phyloP scores from a whole-genome alignment of 1,284 basidiomycete genomes.

The Irpex lacteus region DNA sequence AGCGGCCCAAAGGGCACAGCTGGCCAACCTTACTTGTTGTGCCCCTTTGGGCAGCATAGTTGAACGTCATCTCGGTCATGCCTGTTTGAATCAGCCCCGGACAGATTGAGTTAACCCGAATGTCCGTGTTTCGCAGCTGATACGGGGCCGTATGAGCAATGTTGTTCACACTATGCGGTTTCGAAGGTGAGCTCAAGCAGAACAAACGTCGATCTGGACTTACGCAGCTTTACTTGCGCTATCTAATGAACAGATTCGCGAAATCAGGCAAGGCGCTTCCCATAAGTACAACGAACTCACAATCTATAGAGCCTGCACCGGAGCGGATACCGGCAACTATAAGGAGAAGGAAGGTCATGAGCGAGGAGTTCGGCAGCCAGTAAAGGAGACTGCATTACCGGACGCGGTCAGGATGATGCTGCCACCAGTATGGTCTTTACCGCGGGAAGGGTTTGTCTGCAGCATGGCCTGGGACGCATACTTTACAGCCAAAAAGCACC shows the following conservation, averaged over 20 bases:
- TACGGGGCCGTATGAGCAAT: conserved; percentile 81
- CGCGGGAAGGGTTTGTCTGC: conserved; percentile 57
- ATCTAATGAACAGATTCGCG: conserved; percentile 43
- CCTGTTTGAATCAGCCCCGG: conserved; percentile 91
- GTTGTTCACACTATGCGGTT: conserved; percentile 68
- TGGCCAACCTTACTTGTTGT: conserved; percentile 78
- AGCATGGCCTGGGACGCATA: conserved; percentile 82
- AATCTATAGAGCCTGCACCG: conserved; percentile 84
- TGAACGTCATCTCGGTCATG: conserved; percentile 78
- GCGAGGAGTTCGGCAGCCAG: background rate
- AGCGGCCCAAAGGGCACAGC: conserved; percentile 81
- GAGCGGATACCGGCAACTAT: conserved; percentile 82
- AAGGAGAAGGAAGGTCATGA: background rate
- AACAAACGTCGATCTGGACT: conserved; percentile 25
- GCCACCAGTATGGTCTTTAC: conserved; percentile 70
- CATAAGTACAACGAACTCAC: conserved; percentile 41
- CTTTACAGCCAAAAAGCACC: conserved; percentile 90
- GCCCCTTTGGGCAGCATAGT: conserved; percentile 74
- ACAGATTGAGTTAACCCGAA: conserved; percentile 89
- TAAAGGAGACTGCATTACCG: conserved; percentile 38
- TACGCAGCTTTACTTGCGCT: conserved; percentile 91
- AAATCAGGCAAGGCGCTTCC: background rate
- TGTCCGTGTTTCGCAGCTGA: conserved; percentile 78
- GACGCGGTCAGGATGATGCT: conserved; percentile 92
- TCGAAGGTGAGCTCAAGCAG: background rate